A percentile compares a stretch with the other conserved stretches of the same genome.
Evolutionary conservation across 139 green algal species (phyloP).

Genomic region (Haematococcus sp.): DNA sequence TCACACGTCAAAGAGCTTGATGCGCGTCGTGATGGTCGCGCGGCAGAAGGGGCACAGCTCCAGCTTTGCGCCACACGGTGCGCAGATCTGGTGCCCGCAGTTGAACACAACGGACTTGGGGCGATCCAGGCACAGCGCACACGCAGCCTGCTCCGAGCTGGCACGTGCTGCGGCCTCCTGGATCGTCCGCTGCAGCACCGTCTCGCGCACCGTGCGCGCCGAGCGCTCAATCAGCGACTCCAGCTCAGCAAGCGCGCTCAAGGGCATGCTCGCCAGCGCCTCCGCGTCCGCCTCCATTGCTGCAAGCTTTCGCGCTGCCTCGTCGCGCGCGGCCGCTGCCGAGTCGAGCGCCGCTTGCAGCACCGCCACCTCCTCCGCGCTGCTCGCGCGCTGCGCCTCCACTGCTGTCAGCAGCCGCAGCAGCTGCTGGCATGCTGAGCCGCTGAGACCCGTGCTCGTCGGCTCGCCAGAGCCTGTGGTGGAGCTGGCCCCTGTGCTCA

Average conservation of each 20-base stretch:
- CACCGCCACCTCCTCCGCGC: constrained; percentile 19
- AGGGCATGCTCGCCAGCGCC: too few relatives aligned
- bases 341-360: constrained; percentile 25
- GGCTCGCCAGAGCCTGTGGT: too few relatives aligned
- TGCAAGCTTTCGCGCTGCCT: constrained; percentile 14
- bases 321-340: neutral
- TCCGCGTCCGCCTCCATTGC: constrained; percentile 6
- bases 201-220: constrained; percentile 24
- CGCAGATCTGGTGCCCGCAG: constrained; percentile 51
- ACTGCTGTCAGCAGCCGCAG: constrained; percentile 18
- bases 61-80: constrained; percentile 31
- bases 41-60: constrained; percentile 40
- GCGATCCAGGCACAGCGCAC: constrained; percentile 46
- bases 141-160: constrained; percentile 22
- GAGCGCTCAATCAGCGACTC: constrained; percentile 8
- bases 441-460: neutral
- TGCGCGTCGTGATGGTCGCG: too few relatives aligned
- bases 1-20: too few relatives aligned
- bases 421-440: constrained; percentile 14
- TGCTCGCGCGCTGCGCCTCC: constrained; percentile 5
- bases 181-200: constrained; percentile 37
- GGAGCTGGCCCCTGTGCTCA: too few relatives aligned
- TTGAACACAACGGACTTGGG: constrained; percentile 39
- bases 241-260: constrained; percentile 14
- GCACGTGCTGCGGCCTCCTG: constrained; percentile 19